These are phyloP conservation scores for Colletotrichum sidae DNA, from an alignment of 2,329 filamentous ascomycete species.

Conservation along the genomic window DNA sequence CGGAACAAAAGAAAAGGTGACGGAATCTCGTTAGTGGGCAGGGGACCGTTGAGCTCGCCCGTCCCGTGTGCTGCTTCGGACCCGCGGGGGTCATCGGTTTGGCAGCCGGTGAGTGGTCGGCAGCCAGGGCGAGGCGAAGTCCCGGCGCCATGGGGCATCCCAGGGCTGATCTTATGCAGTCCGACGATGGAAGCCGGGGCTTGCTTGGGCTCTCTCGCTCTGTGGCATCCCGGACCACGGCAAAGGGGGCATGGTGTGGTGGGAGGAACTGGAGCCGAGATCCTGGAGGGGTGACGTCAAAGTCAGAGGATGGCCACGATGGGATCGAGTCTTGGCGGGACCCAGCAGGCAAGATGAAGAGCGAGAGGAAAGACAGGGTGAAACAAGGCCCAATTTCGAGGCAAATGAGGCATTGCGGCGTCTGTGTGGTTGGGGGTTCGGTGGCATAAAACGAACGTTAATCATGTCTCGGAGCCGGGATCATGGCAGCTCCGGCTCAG, in stretches of 20 bases:
- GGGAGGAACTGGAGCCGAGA: constrained; percentile 22
- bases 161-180: constrained; percentile 33
- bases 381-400: constrained; percentile 33
- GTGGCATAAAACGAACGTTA: constrained; percentile 30
- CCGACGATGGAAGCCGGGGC: constrained; percentile 10
- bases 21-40: constrained; percentile 6
- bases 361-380: constrained; percentile 11
- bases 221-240: background rate
- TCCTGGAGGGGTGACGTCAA: constrained; percentile 34
- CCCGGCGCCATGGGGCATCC: constrained; percentile 17
- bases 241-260: too few species aligned
- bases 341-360: constrained; percentile 7
- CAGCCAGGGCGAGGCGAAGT: constrained; percentile 11
- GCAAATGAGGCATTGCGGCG: constrained; percentile 35
- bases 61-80: background rate
- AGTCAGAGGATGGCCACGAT: constrained; percentile 12
- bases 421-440: constrained; percentile 33
- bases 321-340: constrained; percentile 10
- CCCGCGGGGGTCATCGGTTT: background rate
- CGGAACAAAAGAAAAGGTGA: constrained; percentile 12
- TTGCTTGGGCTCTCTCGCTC: constrained; percentile 5
- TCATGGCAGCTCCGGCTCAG: constrained; percentile 24
- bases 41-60: constrained; percentile 29
- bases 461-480: constrained; percentile 6
- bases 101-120: constrained; percentile 13